A percentile compares a stretch with the other conserved stretches of the same genome.
Conservation (phyloP, 1,139 yeast genomes). For the Magnusiomyces magnusii region DNA sequence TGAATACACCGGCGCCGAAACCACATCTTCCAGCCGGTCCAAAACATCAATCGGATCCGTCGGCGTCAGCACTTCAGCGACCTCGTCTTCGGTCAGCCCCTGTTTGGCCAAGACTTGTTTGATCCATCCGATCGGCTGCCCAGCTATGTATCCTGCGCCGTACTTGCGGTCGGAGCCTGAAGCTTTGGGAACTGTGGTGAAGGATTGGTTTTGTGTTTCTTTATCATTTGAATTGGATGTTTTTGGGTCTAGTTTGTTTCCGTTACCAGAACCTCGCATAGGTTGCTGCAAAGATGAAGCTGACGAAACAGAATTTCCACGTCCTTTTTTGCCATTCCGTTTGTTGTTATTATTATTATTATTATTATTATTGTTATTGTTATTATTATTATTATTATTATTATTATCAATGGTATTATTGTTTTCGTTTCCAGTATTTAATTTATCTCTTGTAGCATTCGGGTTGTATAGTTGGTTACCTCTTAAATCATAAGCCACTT, state of each 20-base stretch:
- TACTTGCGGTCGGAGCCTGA: not conserved
- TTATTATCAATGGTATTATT: too few relatives aligned
- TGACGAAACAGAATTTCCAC: not conserved
- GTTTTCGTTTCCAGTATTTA: too few relatives aligned
- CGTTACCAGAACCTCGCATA: not conserved
- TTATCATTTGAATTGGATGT: not conserved
- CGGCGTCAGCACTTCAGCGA: slow-evolving; percentile 4
- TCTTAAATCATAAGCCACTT: slow-evolving; percentile 4
- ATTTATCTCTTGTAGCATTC: not conserved
- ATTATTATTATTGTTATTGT: too few relatives aligned
- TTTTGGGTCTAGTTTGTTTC: not conserved
- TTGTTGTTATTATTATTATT: not conserved
- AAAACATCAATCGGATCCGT: slow-evolving; percentile 4
- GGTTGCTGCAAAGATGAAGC: not conserved
- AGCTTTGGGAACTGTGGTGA: not conserved
- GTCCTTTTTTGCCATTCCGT: not conserved
- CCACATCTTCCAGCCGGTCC: slow-evolving; percentile 3
- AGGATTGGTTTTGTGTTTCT: not conserved
- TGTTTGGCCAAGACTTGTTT: not conserved
- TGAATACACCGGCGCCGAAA: not conserved
- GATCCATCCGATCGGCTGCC: slow-evolving; percentile 4
- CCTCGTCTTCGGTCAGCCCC: slow-evolving; percentile 2
- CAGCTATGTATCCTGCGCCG: slow-evolving; percentile 5
- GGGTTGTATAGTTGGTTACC: slow-evolving; percentile 1
- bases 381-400: too few relatives aligned